These are phyloP conservation scores for Fusarium tjaetaba DNA, from an alignment of 2,329 filamentous ascomycete genomes.

Conservation along the genomic window DNA sequence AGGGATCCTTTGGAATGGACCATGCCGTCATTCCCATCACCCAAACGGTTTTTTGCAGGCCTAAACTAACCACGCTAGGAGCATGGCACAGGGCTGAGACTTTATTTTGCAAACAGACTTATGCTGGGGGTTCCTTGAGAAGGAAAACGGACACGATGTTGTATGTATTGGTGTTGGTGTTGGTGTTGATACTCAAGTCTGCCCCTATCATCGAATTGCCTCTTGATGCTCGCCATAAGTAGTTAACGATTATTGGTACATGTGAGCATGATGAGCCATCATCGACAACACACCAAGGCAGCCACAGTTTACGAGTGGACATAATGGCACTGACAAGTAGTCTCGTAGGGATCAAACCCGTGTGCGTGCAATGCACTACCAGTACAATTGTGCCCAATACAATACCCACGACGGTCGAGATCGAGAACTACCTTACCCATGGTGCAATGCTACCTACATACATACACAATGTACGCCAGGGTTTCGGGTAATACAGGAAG, in stretches of 20 bases:
- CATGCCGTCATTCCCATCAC: constrained; percentile 13
- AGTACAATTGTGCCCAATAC: neutral
- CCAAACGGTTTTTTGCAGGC: constrained; percentile 1
- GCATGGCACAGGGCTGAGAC: constrained; percentile 20
- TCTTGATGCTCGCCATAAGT: neutral
- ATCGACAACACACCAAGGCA: neutral
- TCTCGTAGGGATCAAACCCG: neutral
- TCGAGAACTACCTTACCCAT: neutral
- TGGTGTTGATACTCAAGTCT: neutral
- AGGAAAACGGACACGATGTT: neutral
- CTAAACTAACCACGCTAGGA: neutral
- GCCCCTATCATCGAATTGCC: neutral
- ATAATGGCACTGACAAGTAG: neutral
- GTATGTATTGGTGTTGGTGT: neutral
- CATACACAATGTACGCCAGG: neutral
- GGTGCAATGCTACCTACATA: neutral
- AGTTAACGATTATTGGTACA: neutral
- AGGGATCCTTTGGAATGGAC: constrained; percentile 18
- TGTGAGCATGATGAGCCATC: neutral
- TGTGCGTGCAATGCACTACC: neutral
- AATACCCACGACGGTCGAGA: neutral
- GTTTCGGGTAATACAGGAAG: constrained; percentile 7
- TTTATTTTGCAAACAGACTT: constrained; percentile 8
- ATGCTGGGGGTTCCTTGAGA: neutral
- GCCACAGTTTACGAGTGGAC: neutral